Percentiles rank a stretch among this genome's conserved stretches.
Evolutionary conservation across 805 yeast species (phyloP).

Genomic region (Monosporozyma yasuniensis): DNA sequence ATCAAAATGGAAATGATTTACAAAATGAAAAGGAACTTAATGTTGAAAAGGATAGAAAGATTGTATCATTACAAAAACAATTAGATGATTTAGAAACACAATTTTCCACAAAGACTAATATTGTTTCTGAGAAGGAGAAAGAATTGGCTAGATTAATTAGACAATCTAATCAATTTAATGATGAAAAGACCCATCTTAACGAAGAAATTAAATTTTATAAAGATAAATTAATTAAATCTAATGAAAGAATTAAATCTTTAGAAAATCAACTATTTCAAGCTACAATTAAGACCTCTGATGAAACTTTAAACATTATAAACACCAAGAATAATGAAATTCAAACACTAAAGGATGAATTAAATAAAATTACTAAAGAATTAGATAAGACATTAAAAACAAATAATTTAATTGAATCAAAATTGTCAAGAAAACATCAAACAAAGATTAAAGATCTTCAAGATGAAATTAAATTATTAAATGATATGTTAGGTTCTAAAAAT

Average conservation of each 20-base stretch:
- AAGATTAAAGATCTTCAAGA: conserved; percentile 9
- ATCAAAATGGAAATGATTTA: not conserved
- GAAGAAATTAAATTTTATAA: not conserved
- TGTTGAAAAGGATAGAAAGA: not conserved
- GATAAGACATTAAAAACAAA: conserved; percentile 2
- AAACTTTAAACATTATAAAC: conserved; percentile 10
- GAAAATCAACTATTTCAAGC: conserved; percentile 16
- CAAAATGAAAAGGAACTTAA: not conserved
- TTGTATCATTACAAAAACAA: not conserved
- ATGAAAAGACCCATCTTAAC: not conserved
- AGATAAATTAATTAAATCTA: conserved; percentile 2
- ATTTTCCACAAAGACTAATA: not conserved
- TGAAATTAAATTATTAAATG: conserved; percentile 7
- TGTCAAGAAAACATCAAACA: conserved; percentile 4
- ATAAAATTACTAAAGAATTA: conserved; percentile 2
- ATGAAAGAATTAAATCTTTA: conserved; percentile 5
- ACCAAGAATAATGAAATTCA: conserved; percentile 15
- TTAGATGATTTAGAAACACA: not conserved
- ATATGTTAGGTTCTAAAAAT: not conserved
- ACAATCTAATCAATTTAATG: not conserved
- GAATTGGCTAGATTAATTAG: conserved; percentile 1
- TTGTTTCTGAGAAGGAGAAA: not conserved
- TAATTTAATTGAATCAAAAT: conserved; percentile 3
- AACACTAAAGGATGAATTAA: conserved; percentile 4
- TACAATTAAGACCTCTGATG: conserved; percentile 16